Evolutionary conservation across 495 filamentous ascomycete species (phyloP), one percentile per base, ranked within the genome.

Genomic region (Annulohypoxylon stygium): DNA sequence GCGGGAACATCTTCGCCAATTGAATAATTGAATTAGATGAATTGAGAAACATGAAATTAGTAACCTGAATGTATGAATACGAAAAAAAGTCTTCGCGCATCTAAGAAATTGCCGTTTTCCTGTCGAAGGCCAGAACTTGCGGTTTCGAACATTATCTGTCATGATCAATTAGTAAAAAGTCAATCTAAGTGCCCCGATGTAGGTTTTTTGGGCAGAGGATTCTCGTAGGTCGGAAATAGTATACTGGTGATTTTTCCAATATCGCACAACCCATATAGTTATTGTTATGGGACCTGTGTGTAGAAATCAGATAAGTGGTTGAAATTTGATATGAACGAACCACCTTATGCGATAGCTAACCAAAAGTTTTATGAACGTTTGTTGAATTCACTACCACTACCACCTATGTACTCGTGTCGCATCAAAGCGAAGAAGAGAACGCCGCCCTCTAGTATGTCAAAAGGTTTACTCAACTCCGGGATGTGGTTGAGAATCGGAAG

Each of bases 361-460:
- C 20, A 41, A 37, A 26, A 23, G 30, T 14, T 69, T 64, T 10
- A 50, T 23, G 37, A 62, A 58, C 47, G 57, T 72, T 62, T 62
- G 36, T 74, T 62, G 50, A 65, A 74, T 74, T 73, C 25, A 64
- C 59, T 73, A 68, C 53, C 51, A 60, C 65, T 60, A 64, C 26
- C 59, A 3, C 70, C 65, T 73, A 73, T 73, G 70, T 73, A 68
- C 65, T 71, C 60, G 34, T 61, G 41, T 65, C 60, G 47, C 57
- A 39, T 59, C 36, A 50, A 50, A 41, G 55, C 20, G 54, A 65
- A 36, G 20, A 61, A 64, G 60, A 53, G 60, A 61, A 68, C 53
- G 53, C 70, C 59, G 51, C 65, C 50, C 43, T 61, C 60, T 72
- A 69, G 37, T 57, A 48, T 16, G 37, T 62, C 26, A 54, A 54